phyloP scores from a whole-genome alignment of 2,329 filamentous ascomycete genomes.

The Verticillium nonalfalfae region DNA sequence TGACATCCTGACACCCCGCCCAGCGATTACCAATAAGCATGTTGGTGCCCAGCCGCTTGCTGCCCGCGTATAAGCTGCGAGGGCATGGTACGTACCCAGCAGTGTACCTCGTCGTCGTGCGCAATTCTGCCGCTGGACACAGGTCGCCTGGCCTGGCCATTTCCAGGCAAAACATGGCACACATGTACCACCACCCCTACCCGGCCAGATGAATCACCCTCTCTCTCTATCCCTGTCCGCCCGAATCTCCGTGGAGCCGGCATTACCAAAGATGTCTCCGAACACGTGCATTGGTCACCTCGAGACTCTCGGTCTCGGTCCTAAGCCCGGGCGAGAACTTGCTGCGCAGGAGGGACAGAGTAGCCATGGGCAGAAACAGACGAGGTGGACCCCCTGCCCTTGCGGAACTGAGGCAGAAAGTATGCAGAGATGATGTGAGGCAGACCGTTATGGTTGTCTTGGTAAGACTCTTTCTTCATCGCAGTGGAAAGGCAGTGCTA shows the following conservation, averaged over 20 bases:
- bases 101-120: not conserved
- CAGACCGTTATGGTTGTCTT: not conserved
- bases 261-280: not conserved
- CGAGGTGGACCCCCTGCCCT: not conserved
- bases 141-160: not conserved
- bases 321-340: not conserved
- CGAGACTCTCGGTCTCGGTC: not conserved
- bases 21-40: not conserved
- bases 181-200: not conserved
- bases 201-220: not conserved
- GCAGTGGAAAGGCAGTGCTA: not conserved
- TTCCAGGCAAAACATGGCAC: not conserved
- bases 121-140: not conserved
- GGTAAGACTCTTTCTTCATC: not conserved
- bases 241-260: not conserved
- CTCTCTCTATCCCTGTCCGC: not conserved
- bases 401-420: not conserved
- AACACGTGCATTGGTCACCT: not conserved
- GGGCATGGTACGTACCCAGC: not conserved
- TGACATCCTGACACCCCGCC: not conserved
- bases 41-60: not conserved
- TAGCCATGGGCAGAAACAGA: not conserved
- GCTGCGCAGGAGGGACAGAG: not conserved
- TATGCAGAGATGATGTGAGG: not conserved
- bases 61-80: not conserved